Base-by-base conservation (phyloP, 2,329 filamentous ascomycete genomes). In the Fusarium sacchari region DNA sequence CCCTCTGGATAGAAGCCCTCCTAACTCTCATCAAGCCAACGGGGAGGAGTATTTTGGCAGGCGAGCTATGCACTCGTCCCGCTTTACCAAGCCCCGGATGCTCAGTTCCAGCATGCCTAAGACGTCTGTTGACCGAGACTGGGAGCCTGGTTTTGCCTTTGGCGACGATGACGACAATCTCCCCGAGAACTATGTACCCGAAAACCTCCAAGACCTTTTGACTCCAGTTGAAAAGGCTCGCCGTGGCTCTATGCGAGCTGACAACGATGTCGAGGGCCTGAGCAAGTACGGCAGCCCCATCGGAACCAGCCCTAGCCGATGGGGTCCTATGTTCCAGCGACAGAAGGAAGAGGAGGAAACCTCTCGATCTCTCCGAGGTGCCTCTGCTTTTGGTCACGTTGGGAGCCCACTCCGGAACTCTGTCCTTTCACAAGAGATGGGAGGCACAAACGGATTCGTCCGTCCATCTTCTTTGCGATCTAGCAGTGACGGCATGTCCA, bases 91-190 rank as follows among this genome's bases (percentile, higher is more conserved):
- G 89, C 83, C 94, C 85, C 86, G 91, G 82, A 77, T 89, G 86
- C 81, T 94, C 83, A 86, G 92, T 88, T 81, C 93, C 87, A 88
- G 93, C 88, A 78, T 91, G 86, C 90, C 90, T 71, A 91, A 85
- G 84, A 90, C 77, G 82, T 91, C 79, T 82, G 91, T 89, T 32
- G 89, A 92, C 73, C 86, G 86, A 63, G 90, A 92, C 76, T 92
- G 90, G 90, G 89, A 91, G 55, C 81, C 86, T 63, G 87, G 89
- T 63, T 96, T 97, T 78, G 89, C 92, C 36, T 96, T 96, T 76
- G 79, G 86, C 77, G 94, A 97, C 81, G 95, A 97, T 78, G 95
- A 97, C 44, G 82, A 83, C 62, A 82, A 82, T 43, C 74, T 80
- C 10, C 82, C 82, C 32, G 82, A 83, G 60, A 84, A 83, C 53